A percentile compares a stretch with the other conserved stretches of the same genome.
These are phyloP conservation scores for Linnemannia schmuckeri DNA, from an alignment of 192 early-diverging fungal species.

Conservation along the genomic window DNA sequence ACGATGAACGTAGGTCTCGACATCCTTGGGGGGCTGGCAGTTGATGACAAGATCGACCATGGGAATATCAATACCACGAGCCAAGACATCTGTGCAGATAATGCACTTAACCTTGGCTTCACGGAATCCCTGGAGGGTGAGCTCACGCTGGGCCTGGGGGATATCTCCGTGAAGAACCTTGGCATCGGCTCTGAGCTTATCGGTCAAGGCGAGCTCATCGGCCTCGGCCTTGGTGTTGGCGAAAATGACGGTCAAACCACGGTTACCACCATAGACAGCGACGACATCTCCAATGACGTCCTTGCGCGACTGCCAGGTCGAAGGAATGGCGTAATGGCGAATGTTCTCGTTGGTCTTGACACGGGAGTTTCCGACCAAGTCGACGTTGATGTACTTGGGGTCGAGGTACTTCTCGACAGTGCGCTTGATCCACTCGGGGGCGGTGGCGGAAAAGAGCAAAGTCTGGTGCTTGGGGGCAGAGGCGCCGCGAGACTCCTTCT, in stretches of 20 bases:
- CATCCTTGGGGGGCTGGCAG: conserved; percentile 93
- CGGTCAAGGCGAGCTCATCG: conserved; percentile 83
- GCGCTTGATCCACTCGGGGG: conserved; percentile 83
- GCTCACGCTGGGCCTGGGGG: conserved; percentile 81
- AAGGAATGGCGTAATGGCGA: conserved; percentile 86
- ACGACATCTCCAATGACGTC: conserved; percentile 96
- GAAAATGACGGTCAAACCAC: conserved; percentile 91
- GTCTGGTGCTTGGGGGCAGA: conserved; percentile 72
- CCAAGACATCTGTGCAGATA: conserved; percentile 95
- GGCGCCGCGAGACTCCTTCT: conserved; percentile 69
- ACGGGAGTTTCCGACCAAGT: conserved; percentile 87
- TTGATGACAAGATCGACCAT: conserved; percentile 98
- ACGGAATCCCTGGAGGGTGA: conserved; percentile 87
- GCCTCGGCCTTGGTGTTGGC: conserved; percentile 95
- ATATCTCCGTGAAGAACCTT: conserved; percentile 91
- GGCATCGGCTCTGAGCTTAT: conserved; percentile 81
- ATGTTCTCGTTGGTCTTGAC: conserved; percentile 93
- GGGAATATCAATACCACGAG: conserved; percentile 96
- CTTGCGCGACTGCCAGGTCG: conserved; percentile 89
- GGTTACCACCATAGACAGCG: conserved; percentile 84
- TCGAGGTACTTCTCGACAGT: conserved; percentile 74
- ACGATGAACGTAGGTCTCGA: conserved; percentile 96
- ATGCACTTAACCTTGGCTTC: conserved; percentile 89
- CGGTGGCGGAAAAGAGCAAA: conserved; percentile 88
- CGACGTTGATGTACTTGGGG: conserved; percentile 76